Evolutionary conservation across 768 basidiomycete genomes (phyloP), one percentile per base, ranked within the genome.

Genomic region (Kwoniella europaea): DNA sequence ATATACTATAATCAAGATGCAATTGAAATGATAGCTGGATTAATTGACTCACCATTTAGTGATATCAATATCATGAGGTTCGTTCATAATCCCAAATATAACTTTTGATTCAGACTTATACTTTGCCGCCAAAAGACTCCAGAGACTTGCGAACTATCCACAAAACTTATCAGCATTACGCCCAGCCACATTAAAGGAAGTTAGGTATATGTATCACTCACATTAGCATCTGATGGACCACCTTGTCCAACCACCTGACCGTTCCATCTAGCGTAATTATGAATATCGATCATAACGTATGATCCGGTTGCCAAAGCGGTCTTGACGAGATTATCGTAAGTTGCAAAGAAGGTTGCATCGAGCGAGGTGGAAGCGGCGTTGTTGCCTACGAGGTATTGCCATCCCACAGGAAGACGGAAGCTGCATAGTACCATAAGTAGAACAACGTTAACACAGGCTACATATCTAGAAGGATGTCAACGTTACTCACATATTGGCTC

Each of bases 221-320:
- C 76, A 22, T 80, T 57, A 27, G 74, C 86, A 76, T 90, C 85
- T 42, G 85, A 85, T 1, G 89, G 89, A 29, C 89, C 88, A 46
- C 88, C 89, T 82, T 90, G 88, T 1, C 89, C 89, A 58, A 90
- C 86, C 44, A 90, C 88, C 85, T 78, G 79, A 1, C 87, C 86
- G 71, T 89, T 88, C 87, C 87, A 88, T 56, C 88, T 85, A 10
- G 87, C 88, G 73, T 89, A 89, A 83, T 89, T 89, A 82, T 89
- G 88, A 10, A 88, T 71, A 76, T 88, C 88, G 46, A 88, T 78
- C 71, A 88, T 88, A 62, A 86, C 87, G 72, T 86, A 86, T 29
- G 85, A 85, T 0, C 88, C 88, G 0, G 86, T 83, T n/a, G 77
- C 79, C 54, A 88, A 81, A 35, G 85, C 86, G 27, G 86, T 83